A percentile compares a stretch with the other conserved stretches of the same genome.
These are phyloP conservation scores for Heterobasidion occidentale DNA, from an alignment of 1,284 basidiomycete genomes.

Conservation along the genomic window DNA sequence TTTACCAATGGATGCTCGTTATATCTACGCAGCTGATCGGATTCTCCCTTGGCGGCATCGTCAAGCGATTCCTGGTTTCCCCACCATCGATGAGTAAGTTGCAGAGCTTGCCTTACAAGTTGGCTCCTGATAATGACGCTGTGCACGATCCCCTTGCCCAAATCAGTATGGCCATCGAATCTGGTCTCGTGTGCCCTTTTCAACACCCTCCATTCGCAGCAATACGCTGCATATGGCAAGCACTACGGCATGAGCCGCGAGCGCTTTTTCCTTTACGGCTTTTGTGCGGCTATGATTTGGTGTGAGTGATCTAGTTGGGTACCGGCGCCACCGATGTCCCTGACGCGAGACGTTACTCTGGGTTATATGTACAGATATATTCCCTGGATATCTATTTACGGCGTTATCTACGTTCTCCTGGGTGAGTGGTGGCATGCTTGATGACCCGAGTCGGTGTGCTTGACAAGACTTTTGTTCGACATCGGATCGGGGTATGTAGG, in stretches of 20 bases:
- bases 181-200: slow-evolving; percentile 81
- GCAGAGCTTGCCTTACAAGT: background rate
- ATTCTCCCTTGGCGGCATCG: slow-evolving; percentile 79
- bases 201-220: slow-evolving; percentile 64
- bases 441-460: too few species aligned
- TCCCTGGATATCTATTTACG: slow-evolving; percentile 62
- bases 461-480: too few species aligned
- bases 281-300: slow-evolving; percentile 53
- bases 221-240: slow-evolving; percentile 55
- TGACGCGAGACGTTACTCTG: background rate
- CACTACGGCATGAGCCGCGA: slow-evolving; percentile 63
- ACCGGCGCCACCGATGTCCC: background rate
- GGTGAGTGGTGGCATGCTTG: slow-evolving; percentile 23
- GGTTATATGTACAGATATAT: slow-evolving; percentile 31
- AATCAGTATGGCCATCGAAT: slow-evolving; percentile 73
- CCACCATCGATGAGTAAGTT: slow-evolving; percentile 78
- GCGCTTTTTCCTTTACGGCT: slow-evolving; percentile 69
- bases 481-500: slow-evolving; percentile 10
- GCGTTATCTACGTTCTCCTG: slow-evolving; percentile 53
- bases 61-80: slow-evolving; percentile 62
- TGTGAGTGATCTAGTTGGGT: slow-evolving; percentile 27
- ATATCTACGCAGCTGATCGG: slow-evolving; percentile 86
- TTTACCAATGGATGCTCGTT: slow-evolving; percentile 73
- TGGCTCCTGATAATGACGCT: background rate
- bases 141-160: background rate